A percentile compares a stretch with the other conserved stretches of the same genome.
Evolutionary conservation across 805 yeast species (phyloP).

Genomic region (Kuraishia capsulata): DNA sequence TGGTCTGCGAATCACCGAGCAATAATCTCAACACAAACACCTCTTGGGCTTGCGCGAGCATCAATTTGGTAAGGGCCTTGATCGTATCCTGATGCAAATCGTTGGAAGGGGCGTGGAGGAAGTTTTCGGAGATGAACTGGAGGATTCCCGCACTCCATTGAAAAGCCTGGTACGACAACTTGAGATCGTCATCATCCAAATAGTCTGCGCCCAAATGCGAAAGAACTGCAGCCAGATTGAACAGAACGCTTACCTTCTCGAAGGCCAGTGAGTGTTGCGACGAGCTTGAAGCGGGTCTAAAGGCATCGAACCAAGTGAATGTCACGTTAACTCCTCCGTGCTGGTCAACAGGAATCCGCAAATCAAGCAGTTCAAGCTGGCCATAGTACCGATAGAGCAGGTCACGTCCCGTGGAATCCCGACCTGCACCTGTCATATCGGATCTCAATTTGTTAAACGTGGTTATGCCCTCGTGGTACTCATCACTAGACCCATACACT

Average conservation of each 20-base stretch:
- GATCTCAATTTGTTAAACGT: conserved; percentile 50
- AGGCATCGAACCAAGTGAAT: conserved; percentile 81
- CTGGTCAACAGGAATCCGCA: conserved; percentile 62
- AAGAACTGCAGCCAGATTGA: conserved; percentile 63
- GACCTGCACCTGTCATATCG: conserved; percentile 42
- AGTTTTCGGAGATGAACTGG: conserved; percentile 65
- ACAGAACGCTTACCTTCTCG: conserved; percentile 80
- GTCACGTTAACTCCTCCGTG: conserved; percentile 39
- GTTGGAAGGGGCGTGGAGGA: conserved; percentile 78
- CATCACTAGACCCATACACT: conserved; percentile 54
- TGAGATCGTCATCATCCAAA: conserved; percentile 34
- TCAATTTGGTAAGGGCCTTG: conserved; percentile 49
- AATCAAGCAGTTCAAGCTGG: conserved; percentile 69
- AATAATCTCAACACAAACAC: conserved; percentile 60
- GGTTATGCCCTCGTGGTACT: conserved; percentile 46
- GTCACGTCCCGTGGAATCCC: conserved; percentile 35
- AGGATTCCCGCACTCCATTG: conserved; percentile 77
- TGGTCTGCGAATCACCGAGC: conserved; percentile 33
- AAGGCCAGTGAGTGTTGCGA: conserved; percentile 79
- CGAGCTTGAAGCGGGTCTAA: conserved; percentile 33
- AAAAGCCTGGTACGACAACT: conserved; percentile 48
- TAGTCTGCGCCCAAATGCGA: conserved; percentile 38
- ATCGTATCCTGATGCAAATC: conserved; percentile 69
- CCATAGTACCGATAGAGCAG: conserved; percentile 65
- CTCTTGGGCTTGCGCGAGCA: conserved; percentile 88